Base-by-base conservation (phyloP, 225 moss, liverwort and hornwort species). In the Rhytidiadelphus loreus region DNA sequence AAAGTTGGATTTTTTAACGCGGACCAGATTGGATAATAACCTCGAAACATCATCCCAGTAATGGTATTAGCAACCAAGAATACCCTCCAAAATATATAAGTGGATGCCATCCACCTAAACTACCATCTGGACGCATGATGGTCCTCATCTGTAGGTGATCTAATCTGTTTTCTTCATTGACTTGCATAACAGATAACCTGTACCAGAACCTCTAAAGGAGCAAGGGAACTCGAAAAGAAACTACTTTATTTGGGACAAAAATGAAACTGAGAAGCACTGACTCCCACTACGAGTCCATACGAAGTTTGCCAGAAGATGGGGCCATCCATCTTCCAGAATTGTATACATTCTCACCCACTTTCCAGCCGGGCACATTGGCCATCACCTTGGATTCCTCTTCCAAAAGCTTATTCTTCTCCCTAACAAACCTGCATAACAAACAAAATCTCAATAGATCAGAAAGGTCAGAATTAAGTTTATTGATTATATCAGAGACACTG, bases 311-410 rank as follows among this genome's bases (percentile, higher is more conserved):
- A 76, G 96, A 96, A 72, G 99, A 93, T 44, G 99, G 99, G 56
- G 99, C 72, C 97, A 99, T 96, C 96, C 97, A 99, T 86, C 96
- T 94, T 77, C 97, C 96, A 83, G 95, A 95, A 61, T 94, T 95
- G 92, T 99, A 99, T 11, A 97, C 96, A 86, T 94, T 97, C 83
- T 96, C 96, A 30, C 99, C 97, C 62, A 96, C 96, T 87, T 95
- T 97, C 99, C 97, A 99, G 71, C 97, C 99, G 83, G 95, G 96
- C 77, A 97, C 95, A 90, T 93, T 83, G 53, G 95, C 96, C 99
- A 99, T 99, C 73, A 97, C 92, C 92, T 91, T 93, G 53, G 91
- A 89, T 90, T 99, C 99, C 92, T 97, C 97, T 66, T 95, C 95
- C 94, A 97, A 89, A 86, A 92, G 93, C 83, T 85, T 89, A 53